Evolutionary conservation across 2,329 filamentous ascomycete genomes (phyloP).

Genomic region (Aureobasidium melanogenum): DNA sequence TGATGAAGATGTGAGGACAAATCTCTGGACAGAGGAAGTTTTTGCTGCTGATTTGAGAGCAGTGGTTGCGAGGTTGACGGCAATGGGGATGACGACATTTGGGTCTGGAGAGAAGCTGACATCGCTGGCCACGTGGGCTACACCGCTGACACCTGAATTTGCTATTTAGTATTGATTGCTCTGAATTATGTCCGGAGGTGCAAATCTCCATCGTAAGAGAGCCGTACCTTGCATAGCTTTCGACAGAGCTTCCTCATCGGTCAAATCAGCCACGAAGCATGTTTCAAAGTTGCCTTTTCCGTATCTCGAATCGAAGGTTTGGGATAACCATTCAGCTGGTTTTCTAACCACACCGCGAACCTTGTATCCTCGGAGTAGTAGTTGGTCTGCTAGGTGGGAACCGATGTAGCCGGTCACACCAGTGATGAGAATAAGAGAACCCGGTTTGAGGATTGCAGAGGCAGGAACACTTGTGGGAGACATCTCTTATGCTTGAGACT

Average conservation of each 20-base stretch:
- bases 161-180: not conserved
- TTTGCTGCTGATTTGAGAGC: not conserved
- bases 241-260: not conserved
- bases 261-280: not conserved
- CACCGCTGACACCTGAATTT: not conserved
- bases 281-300: not conserved
- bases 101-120: constrained; percentile 2
- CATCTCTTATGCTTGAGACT: not conserved
- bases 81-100: not conserved
- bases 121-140: constrained; percentile 1
- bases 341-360: not conserved
- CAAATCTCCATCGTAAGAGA: not conserved
- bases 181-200: not conserved
- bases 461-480: not conserved
- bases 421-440: not conserved
- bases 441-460: not conserved
- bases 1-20: not conserved
- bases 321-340: not conserved
- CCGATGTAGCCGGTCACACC: not conserved
- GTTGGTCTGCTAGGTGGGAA: not conserved
- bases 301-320: not conserved
- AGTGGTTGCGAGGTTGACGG: not conserved
- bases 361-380: not conserved
- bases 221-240: not conserved
- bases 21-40: not conserved